Conservation (phyloP, 306 rosid species). For the Rubus parviflorus region DNA sequence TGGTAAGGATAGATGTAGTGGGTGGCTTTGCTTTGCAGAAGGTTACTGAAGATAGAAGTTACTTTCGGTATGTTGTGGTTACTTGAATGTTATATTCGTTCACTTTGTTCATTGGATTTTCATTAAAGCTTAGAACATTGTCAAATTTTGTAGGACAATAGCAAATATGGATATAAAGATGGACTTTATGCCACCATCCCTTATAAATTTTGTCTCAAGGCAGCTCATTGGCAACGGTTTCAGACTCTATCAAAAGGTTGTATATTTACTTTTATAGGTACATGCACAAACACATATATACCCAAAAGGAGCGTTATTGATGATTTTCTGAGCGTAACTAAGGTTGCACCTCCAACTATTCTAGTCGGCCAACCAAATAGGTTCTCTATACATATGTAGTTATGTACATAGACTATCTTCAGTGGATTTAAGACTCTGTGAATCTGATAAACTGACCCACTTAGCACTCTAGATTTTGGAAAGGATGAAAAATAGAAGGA, state of each 20-base stretch:
- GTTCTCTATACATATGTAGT: neutral
- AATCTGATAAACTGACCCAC: neutral
- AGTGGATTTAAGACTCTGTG: neutral
- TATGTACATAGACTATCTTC: neutral
- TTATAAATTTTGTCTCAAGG: slow-evolving; percentile 85
- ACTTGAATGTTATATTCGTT: neutral
- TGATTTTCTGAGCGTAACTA: neutral
- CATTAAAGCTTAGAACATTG: slow-evolving; percentile 17
- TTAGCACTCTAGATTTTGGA: neutral
- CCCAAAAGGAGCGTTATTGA: neutral
- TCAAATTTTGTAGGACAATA: slow-evolving; percentile 64
- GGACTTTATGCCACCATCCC: slow-evolving; percentile 81
- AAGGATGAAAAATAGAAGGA: neutral
- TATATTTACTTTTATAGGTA: slow-evolving; percentile 6
- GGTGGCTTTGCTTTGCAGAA: slow-evolving; percentile 94
- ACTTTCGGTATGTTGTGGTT: slow-evolving; percentile 69
- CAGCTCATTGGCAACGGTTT: slow-evolving; percentile 92
- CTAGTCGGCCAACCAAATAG: neutral
- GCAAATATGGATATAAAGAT: slow-evolving; percentile 90
- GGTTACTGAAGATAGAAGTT: slow-evolving; percentile 83
- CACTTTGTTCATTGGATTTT: neutral
- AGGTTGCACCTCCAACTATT: neutral
- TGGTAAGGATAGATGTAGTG: slow-evolving; percentile 74
- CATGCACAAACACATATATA: neutral
- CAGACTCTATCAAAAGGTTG: slow-evolving; percentile 87